Evolutionary conservation across 2,329 filamentous ascomycete genomes (phyloP), one percentile per base, ranked within the genome.

Genomic region (Lachnellula hyalina): DNA sequence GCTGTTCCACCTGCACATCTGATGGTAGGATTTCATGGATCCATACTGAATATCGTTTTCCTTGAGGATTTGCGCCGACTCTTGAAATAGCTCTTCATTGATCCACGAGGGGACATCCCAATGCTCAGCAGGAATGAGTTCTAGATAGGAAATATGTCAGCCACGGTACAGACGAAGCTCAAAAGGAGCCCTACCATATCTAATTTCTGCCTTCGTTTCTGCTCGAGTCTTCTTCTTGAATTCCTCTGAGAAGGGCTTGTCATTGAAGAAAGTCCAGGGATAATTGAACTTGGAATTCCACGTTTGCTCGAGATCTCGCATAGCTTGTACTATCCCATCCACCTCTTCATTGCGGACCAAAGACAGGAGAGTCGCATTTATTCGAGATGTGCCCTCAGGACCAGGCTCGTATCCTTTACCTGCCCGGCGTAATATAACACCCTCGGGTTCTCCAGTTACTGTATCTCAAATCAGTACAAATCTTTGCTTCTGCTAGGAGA

Each of bases 211-310:
- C 63, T 96, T 96, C 17, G 93, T 97, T 49, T 82, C 85, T 28
- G 85, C 90, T 59, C 81, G 78, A 0, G 92, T 97, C 72, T 81
- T 83, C 66, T 76, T 77, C 75, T 95, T 97, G 77, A 99, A 99
- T 66, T 97, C 92, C 15, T 94, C 88, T 2, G 87, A 86, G 68
- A 99, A 99, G 15, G 90, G 89, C 51, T 89, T 86, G 68, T 99
- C 93, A 74, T 99, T 99, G 80, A 99, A 95, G 72, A 99, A 99
- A 8, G 91, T 96, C 90, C 94, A 99, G 0, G 94, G 94, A 70
- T 99, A 99, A 77, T 99, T 99, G 82, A 97, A 99, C 70, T 99
- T 99, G 78, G 84, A 79, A 68, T 99, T 99, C 91, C 92, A 99
- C 1, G 93, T 97, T 62, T 87, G 78, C 75, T 99, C 94, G 57